A percentile compares a stretch with the other conserved stretches of the same genome.
These are phyloP conservation scores for Mycena rosella DNA, from an alignment of 768 basidiomycete species.

Conservation along the genomic window DNA sequence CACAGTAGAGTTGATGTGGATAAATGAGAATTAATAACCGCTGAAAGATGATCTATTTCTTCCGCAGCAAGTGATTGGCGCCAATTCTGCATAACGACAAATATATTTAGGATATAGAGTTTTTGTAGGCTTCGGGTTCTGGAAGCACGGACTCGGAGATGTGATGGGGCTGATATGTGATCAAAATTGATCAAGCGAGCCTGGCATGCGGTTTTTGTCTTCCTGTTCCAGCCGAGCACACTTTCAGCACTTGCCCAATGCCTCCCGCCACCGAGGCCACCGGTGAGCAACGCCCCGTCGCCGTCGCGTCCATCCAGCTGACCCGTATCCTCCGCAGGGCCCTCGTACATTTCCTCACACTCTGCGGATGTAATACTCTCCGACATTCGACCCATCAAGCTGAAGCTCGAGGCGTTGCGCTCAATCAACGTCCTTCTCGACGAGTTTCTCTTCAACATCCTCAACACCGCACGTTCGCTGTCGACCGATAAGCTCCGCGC, in stretches of 20 bases:
- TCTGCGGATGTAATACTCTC: slow-evolving; percentile 94
- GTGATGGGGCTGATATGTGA: too few relatives aligned
- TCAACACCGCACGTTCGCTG: slow-evolving; percentile 75
- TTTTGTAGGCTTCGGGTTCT: too few relatives aligned
- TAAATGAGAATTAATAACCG: too few relatives aligned
- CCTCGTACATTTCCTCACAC: slow-evolving; percentile 83
- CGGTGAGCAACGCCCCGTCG: slow-evolving; percentile 51
- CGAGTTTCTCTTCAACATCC: slow-evolving; percentile 83
- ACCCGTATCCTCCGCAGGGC: slow-evolving; percentile 54
- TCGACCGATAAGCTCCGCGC: slow-evolving; percentile 80
- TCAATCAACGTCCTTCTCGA: slow-evolving; percentile 87
- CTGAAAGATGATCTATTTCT: too few relatives aligned
- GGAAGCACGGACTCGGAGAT: too few relatives aligned
- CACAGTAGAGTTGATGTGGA: too few relatives aligned
- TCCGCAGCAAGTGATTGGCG: too few relatives aligned
- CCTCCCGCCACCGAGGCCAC: slow-evolving; percentile 54
- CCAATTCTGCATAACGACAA: too few relatives aligned
- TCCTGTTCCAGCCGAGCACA: slow-evolving; percentile 34
- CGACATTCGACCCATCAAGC: slow-evolving; percentile 91
- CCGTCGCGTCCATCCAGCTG: slow-evolving; percentile 19
- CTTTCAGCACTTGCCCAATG: slow-evolving; percentile 53
- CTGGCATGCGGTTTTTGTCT: slow-evolving; percentile 19
- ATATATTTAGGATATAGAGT: too few relatives aligned
- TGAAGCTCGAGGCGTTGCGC: slow-evolving; percentile 82
- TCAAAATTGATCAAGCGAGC: not conserved